Conservation (phyloP, 129 eudicot species). For the Chrysanthemum makinoi region DNA sequence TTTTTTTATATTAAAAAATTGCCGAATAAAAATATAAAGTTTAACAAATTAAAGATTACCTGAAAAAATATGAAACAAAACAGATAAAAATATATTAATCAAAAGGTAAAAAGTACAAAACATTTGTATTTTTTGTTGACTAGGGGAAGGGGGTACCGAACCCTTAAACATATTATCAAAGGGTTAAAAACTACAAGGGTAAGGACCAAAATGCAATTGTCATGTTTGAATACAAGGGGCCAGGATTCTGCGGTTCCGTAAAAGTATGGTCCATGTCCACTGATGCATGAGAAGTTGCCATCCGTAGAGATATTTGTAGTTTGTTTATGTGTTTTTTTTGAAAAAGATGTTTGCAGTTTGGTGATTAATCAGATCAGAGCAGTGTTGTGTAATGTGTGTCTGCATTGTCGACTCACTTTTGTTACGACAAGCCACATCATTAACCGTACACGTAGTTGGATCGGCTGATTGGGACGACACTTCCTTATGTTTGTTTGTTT, state of each 20-base stretch:
- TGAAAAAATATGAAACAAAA: no score
- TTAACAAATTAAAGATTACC: no score
- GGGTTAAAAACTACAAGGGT: background rate
- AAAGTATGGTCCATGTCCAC: conserved; percentile 17
- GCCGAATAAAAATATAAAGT: no score
- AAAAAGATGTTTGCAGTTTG: conserved; percentile 6
- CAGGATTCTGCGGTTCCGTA: conserved; percentile 2
- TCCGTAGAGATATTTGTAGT: no score
- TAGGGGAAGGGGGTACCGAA: no score
- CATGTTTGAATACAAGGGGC: background rate
- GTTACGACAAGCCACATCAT: conserved; percentile 12
- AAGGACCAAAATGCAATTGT: background rate
- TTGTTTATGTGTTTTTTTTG: no score
- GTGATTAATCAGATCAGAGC: background rate
- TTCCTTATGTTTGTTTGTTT: background rate
- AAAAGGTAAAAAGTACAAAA: no score
- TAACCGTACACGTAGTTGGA: conserved; percentile 13
- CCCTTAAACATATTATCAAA: background rate
- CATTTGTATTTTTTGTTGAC: no score
- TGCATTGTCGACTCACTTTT: conserved; percentile 15
- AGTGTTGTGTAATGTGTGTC: background rate
- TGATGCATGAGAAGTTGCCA: conserved; percentile 16
- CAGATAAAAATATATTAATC: no score
- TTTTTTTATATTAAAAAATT: no score
- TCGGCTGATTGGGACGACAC: conserved; percentile 10